Conservation (phyloP, 192 early-diverging fungal species). For the Pecoramyces ruminantium region DNA sequence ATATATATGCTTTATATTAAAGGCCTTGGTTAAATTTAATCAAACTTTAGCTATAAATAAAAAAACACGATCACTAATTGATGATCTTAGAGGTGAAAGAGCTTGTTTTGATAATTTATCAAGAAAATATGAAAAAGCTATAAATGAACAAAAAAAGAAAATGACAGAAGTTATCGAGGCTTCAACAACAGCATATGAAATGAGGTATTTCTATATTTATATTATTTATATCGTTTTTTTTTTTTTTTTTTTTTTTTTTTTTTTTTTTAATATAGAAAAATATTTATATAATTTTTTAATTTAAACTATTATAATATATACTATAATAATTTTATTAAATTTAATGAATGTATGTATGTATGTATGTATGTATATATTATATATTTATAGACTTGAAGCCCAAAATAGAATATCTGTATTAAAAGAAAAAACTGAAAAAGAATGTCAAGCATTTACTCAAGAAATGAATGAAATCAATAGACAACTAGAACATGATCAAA, state of each 20-base stretch:
- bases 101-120: slow-evolving; percentile 41
- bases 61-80: slow-evolving; percentile 22
- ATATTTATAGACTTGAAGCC: slow-evolving; percentile 26
- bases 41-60: slow-evolving; percentile 40
- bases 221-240: too few species aligned
- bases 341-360: too few species aligned
- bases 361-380: too few species aligned
- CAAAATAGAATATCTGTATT: slow-evolving; percentile 33
- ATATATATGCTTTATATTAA: background rate
- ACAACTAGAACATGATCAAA: slow-evolving; percentile 32
- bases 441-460: slow-evolving; percentile 40
- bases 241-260: too few species aligned
- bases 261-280: background rate
- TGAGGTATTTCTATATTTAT: slow-evolving; percentile 19
- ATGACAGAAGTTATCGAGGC: slow-evolving; percentile 47
- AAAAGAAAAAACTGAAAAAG: slow-evolving; percentile 41
- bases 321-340: too few species aligned
- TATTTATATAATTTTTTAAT: too few species aligned
- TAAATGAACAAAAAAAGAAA: slow-evolving; percentile 33
- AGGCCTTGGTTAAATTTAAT: slow-evolving; percentile 42
- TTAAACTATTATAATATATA: too few species aligned
- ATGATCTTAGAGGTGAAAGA: slow-evolving; percentile 34
- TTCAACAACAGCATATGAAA: slow-evolving; percentile 40
- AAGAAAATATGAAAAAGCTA: slow-evolving; percentile 32
- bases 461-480: slow-evolving; percentile 45